Conservation (phyloP, 495 filamentous ascomycete genomes). For the Trichoderma gamsii region DNA sequence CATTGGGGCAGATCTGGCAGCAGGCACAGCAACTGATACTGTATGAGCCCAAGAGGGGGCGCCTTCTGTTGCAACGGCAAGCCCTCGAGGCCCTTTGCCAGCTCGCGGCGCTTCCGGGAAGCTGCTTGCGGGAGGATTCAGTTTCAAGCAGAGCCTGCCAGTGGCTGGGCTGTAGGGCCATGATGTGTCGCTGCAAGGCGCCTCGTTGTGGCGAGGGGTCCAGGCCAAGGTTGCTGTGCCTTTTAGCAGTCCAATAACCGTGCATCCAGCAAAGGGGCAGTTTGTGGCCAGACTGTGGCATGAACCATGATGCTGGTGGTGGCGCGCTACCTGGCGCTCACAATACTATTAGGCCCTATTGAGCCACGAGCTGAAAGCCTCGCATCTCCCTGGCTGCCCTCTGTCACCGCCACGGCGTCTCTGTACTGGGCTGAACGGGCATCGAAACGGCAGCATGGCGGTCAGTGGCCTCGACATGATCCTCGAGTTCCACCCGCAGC, state of each 20-base stretch:
- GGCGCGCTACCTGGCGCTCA: not conserved
- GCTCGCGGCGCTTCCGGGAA: slow-evolving; percentile 1
- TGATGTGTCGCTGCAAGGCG: not conserved
- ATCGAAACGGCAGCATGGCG: not conserved
- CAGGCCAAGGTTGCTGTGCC: not conserved
- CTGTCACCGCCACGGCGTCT: not conserved
- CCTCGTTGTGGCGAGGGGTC: not conserved
- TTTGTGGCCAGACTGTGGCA: not conserved
- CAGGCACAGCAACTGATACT: not conserved
- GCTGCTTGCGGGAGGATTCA: not conserved
- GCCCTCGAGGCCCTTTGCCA: not conserved
- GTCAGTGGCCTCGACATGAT: not conserved
- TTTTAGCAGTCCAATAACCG: not conserved
- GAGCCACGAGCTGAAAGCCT: slow-evolving; percentile 7
- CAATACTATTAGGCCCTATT: slow-evolving; percentile 6
- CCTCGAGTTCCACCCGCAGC: not conserved
- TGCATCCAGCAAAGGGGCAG: not conserved
- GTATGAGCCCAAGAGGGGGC: not conserved
- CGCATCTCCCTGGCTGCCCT: not conserved
- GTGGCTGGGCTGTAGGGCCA: not conserved
- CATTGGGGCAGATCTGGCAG: not conserved
- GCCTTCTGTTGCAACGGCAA: not conserved
- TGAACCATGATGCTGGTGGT: not conserved
- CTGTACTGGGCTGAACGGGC: not conserved
- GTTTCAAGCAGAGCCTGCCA: not conserved